Percentiles rank a stretch among this genome's conserved stretches.
phyloP scores from a whole-genome alignment of 345 rosid species.

The Sisymbrium altissimum region DNA sequence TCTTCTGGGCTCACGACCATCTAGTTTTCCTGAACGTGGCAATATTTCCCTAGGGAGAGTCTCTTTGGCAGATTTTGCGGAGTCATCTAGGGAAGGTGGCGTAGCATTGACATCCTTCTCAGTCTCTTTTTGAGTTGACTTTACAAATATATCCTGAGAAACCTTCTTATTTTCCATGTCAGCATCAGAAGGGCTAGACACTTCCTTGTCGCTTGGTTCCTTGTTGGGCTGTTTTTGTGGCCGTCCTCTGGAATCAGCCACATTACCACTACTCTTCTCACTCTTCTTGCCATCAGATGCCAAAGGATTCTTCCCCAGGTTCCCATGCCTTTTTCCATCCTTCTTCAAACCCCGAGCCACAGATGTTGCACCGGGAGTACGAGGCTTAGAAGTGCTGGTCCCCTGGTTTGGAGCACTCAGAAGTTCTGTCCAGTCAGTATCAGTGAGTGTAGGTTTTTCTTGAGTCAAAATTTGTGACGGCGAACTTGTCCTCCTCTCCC shows the following conservation, averaged over 20 bases:
- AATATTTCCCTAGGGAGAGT: slow-evolving; percentile 26
- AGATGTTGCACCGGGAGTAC: slow-evolving; percentile 43
- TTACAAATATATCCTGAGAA: slow-evolving; percentile 1
- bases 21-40: slow-evolving; percentile 26
- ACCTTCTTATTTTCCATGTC: slow-evolving; percentile 37
- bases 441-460: slow-evolving; percentile 53
- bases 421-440: slow-evolving; percentile 87
- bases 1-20: slow-evolving; percentile 37
- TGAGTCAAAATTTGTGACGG: slow-evolving; percentile 25
- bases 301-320: slow-evolving; percentile 33
- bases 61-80: slow-evolving; percentile 24
- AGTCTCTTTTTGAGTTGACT: slow-evolving; percentile 29
- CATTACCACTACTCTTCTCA: slow-evolving; percentile 36
- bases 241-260: slow-evolving; percentile 31
- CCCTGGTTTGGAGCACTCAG: slow-evolving; percentile 50
- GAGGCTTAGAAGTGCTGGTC: slow-evolving; percentile 30
- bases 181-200: slow-evolving; percentile 49
- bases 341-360: slow-evolving; percentile 44
- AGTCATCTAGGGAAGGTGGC: slow-evolving; percentile 31
- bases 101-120: slow-evolving; percentile 38
- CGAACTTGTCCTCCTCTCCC: slow-evolving; percentile 28
- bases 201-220: slow-evolving; percentile 53
- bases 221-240: slow-evolving; percentile 38
- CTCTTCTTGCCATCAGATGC: slow-evolving; percentile 49
- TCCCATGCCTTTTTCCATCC: slow-evolving; percentile 47